Conservation (phyloP, 192 early-diverging fungal species). For the Podochytrium sp. region DNA sequence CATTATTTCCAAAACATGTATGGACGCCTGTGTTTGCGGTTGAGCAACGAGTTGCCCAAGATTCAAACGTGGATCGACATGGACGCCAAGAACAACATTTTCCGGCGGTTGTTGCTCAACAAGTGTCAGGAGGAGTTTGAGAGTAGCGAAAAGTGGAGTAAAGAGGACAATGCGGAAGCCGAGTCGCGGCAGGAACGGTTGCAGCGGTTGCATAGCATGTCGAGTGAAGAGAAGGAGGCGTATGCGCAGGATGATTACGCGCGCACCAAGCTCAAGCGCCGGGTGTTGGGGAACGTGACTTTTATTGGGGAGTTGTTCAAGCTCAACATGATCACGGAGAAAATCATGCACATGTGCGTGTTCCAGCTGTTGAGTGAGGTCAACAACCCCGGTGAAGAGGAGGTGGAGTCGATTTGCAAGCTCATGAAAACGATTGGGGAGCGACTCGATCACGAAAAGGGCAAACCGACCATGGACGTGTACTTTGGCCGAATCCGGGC, state of each 20-base stretch:
- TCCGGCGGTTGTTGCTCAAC: conserved; percentile 91
- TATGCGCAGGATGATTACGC: conserved; percentile 73
- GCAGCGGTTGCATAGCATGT: conserved; percentile 62
- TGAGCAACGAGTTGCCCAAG: conserved; percentile 59
- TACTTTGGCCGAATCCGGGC: conserved; percentile 87
- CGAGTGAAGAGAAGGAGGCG: conserved; percentile 58
- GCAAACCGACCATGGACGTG: conserved; percentile 71
- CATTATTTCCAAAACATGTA: conserved; percentile 89
- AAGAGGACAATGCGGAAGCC: conserved; percentile 38
- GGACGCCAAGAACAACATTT: conserved; percentile 72
- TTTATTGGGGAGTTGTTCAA: conserved; percentile 98
- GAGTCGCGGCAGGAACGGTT: conserved; percentile 39
- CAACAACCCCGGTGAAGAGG: conserved; percentile 89
- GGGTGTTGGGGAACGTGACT: conserved; percentile 87
- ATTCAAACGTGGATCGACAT: conserved; percentile 64
- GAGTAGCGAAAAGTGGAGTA: conserved; percentile 78
- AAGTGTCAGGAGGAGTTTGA: conserved; percentile 97
- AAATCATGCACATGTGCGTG: conserved; percentile 93
- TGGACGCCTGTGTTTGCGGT: conserved; percentile 80
- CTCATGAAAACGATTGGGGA: conserved; percentile 88
- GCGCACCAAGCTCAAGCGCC: conserved; percentile 89
- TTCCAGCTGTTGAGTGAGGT: conserved; percentile 74
- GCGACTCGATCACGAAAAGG: conserved; percentile 70
- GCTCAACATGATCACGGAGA: conserved; percentile 84
- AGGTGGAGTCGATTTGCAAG: conserved; percentile 91